Conservation (phyloP, 495 filamentous ascomycete species). For the Saxophila tyrrhenica region DNA sequence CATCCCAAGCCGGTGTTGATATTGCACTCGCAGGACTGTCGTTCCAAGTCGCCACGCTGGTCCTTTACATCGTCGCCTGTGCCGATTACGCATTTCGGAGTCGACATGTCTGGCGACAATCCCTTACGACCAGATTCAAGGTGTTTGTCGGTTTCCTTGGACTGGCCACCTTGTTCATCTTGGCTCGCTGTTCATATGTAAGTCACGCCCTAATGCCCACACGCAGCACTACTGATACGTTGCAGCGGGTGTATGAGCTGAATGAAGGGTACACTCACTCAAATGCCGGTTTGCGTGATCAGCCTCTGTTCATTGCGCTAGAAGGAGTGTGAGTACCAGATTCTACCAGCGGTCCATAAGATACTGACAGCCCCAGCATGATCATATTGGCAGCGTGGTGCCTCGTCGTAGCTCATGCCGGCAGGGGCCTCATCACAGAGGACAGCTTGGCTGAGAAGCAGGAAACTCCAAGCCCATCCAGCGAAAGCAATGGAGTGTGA, state of each 20-base stretch:
- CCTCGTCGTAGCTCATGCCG: conserved; percentile 1
- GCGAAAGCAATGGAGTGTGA: no score
- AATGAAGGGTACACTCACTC: conserved; percentile 8
- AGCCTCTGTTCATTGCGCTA: conserved; percentile 15
- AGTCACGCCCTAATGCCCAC: neutral
- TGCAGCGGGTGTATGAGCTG: conserved; percentile 8
- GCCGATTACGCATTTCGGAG: conserved; percentile 21
- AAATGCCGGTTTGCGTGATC: conserved; percentile 1
- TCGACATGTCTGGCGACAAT: neutral
- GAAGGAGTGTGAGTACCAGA: conserved; percentile 7
- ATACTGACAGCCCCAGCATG: neutral
- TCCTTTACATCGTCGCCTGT: conserved; percentile 25
- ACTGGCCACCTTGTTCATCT: conserved; percentile 4
- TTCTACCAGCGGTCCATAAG: neutral
- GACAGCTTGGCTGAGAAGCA: neutral
- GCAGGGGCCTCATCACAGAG: neutral
- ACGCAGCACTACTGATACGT: neutral
- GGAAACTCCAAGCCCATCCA: no score
- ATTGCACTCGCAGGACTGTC: conserved; percentile 27
- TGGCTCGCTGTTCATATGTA: conserved; percentile 7
- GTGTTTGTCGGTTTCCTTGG: conserved; percentile 7
- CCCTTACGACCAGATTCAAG: conserved; percentile 37
- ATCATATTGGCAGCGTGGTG: conserved; percentile 1
- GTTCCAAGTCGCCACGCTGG: conserved; percentile 28
- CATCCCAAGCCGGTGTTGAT: conserved; percentile 21